Evolutionary conservation across 2,329 filamentous ascomycete species (phyloP).

Genomic region (Hypoxylon sp.): DNA sequence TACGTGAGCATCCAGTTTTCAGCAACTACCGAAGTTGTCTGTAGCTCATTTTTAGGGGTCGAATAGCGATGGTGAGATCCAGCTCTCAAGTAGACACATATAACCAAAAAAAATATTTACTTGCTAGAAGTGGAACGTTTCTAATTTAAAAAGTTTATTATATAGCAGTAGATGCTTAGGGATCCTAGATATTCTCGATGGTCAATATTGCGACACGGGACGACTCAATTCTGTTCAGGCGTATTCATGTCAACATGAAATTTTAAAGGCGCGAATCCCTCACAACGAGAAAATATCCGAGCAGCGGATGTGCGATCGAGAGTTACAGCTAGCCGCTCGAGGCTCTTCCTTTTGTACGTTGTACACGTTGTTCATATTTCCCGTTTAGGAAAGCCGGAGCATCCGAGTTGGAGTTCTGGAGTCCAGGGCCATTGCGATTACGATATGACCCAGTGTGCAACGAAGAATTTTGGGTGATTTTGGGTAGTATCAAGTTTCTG

Average conservation of each 20-base stretch:
- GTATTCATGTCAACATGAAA: background rate
- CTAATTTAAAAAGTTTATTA: background rate
- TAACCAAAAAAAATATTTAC: background rate
- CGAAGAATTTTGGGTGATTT: background rate
- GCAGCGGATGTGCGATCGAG: background rate
- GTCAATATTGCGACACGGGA: background rate
- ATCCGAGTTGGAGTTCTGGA: slow-evolving; percentile 9
- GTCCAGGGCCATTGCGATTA: slow-evolving; percentile 9
- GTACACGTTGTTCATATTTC: slow-evolving; percentile 4
- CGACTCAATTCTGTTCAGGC: background rate
- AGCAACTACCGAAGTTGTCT: background rate
- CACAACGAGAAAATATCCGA: background rate
- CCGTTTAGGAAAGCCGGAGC: slow-evolving; percentile 28
- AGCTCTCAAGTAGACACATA: background rate
- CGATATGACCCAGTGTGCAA: background rate
- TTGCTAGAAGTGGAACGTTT: background rate
- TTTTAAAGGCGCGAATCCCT: background rate
- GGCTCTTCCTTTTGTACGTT: background rate
- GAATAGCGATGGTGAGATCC: background rate
- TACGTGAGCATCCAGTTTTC: background rate
- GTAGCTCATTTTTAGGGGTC: background rate
- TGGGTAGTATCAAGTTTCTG: slow-evolving; percentile 1
- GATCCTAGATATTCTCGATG: background rate
- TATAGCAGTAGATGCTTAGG: background rate
- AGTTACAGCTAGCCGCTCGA: background rate